Base-by-base conservation (phyloP, 306 rosid species). In the Sechiopsis laciniata region DNA sequence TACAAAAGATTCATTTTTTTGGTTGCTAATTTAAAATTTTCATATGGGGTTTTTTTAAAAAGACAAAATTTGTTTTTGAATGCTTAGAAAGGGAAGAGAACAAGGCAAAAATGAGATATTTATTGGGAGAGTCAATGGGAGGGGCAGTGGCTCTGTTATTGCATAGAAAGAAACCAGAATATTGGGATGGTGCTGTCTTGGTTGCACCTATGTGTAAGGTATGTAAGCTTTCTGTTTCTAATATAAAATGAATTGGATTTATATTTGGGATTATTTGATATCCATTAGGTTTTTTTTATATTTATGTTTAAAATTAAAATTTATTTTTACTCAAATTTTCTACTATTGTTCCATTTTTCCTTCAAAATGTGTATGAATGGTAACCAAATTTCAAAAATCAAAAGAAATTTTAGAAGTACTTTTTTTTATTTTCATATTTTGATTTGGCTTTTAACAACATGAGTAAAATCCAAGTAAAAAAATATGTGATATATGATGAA, bases 181-280 rank as follows among this genome's bases (percentile, higher is more conserved):
- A 37, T 20, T 95, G 96, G 96, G 99, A 95, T 81, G 99, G 96
- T 46, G 97, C 96, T 0, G 79, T 95, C 62, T 81, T 95, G 88
- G 90, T 79, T 40, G 99, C 99, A 0, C 99, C 99, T 19, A 95
- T 95, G 99, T 95, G 99, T 77, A 95, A 91, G 97, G 99, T 92
- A 55, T 21, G 71, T 40, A 40, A 1, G 15, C 20, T 20, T 45
- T 9, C 5, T 11, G 2, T 5, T 12, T 66, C 35, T 42, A 6
- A 45, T 20, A 42, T 4, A 45, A 14, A 67, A 42, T 42, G 0
- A 40, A 40, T 40, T 67, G 35, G 45, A 67, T 19, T 15, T 37
- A 17, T 6, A 40, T 3, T 37, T 37, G 42, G 5, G 42, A 0
- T 37, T 37, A n/a, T n/a, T n/a, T n/a, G n/a, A n/a, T n/a, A n/a